Evolutionary conservation across 2,329 filamentous ascomycete genomes (phyloP).

Genomic region (Amphichorda felina): DNA sequence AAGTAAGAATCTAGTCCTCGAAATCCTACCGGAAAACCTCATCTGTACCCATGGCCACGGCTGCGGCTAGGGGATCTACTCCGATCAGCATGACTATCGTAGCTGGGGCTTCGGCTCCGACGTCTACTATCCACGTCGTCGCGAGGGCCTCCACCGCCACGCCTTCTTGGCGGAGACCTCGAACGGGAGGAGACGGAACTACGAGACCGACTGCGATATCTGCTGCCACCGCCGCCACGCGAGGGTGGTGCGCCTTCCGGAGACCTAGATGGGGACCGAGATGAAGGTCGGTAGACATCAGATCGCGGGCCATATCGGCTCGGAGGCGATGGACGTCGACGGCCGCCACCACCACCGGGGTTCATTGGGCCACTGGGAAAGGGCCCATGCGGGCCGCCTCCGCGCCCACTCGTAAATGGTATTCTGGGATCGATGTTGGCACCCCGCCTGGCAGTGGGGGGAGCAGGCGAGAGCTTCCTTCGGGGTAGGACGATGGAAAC

Average conservation of each 20-base stretch:
- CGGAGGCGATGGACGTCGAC: conserved; percentile 21
- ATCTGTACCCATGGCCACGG: conserved; percentile 18
- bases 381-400: conserved; percentile 19
- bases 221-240: conserved; percentile 17
- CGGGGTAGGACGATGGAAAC: conserved; percentile 83
- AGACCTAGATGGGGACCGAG: conserved; percentile 34
- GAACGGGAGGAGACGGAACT: conserved; percentile 35
- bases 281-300: conserved; percentile 52
- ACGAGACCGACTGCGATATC: conserved; percentile 32
- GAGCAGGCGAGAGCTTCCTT: conserved; percentile 69
- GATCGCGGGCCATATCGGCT: conserved; percentile 29
- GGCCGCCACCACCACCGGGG: conserved; percentile 23
- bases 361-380: conserved; percentile 10
- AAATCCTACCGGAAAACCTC: neutral
- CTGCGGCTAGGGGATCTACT: conserved; percentile 27
- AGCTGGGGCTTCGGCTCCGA: conserved; percentile 31
- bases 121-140: conserved; percentile 18
- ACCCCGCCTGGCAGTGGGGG: conserved; percentile 56
- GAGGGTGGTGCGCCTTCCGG: conserved; percentile 25
- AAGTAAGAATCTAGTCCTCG: no score
- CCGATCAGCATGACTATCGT: conserved; percentile 26
- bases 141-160: conserved; percentile 15
- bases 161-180: conserved; percentile 26
- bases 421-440: conserved; percentile 42
- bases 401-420: conserved; percentile 17